Evolutionary conservation across 306 rosid genomes (phyloP).

Genomic region (Gastrolobium bilobum): DNA sequence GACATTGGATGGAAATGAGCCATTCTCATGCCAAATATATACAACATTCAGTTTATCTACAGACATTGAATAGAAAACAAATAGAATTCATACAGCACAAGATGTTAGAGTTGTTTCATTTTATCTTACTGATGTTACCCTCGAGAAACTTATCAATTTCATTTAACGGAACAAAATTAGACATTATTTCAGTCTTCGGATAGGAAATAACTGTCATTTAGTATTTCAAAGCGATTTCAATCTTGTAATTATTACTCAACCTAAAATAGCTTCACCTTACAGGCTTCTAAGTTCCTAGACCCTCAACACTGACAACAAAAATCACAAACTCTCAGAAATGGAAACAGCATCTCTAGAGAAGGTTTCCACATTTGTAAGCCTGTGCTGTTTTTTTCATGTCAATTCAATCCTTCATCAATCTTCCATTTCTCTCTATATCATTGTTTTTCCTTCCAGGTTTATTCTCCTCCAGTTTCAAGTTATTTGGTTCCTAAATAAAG

Average conservation of each 20-base stretch:
- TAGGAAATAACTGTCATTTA: constrained; percentile 1
- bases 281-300: constrained; percentile 37
- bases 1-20: constrained; percentile 47
- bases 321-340: constrained; percentile 23
- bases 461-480: constrained; percentile 36
- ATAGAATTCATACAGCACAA: constrained; percentile 21
- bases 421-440: constrained; percentile 15
- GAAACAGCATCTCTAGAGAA: not conserved
- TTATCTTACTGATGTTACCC: constrained; percentile 27
- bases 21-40: constrained; percentile 62
- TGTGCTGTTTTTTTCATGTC: not conserved
- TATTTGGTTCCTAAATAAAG: constrained; percentile 17
- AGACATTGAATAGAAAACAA: constrained; percentile 15
- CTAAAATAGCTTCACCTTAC: constrained; percentile 11
- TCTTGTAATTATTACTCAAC: not conserved
- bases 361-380: not conserved
- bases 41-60: constrained; percentile 47
- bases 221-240: constrained; percentile 34
- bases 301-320: constrained; percentile 3
- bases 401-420: constrained; percentile 19
- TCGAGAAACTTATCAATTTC: constrained; percentile 4
- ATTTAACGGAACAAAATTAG: constrained; percentile 27
- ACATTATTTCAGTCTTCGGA: constrained; percentile 14
- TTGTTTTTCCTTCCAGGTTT: constrained; percentile 25
- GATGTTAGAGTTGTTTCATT: not conserved